Percentiles rank a stretch among this genome's conserved stretches.
Conservation (phyloP, 192 early-diverging fungal species). For the Mortierella antarctica region DNA sequence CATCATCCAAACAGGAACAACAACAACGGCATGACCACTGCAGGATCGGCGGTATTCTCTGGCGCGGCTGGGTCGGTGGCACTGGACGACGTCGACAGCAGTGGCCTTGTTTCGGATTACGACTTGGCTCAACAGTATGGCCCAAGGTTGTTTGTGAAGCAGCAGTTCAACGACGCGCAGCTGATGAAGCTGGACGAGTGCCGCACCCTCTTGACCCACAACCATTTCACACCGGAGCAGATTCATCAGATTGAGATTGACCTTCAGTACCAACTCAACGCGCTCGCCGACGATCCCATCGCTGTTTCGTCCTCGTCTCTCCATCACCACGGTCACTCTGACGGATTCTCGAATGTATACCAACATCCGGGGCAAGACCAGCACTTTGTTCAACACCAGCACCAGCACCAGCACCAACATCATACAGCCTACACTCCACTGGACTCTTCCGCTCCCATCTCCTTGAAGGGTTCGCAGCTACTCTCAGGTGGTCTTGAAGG, state of each 20-base stretch:
- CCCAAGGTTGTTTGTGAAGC: conserved; percentile 2
- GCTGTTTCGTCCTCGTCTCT: neutral
- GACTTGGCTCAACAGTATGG: neutral
- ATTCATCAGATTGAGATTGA: conserved; percentile 3
- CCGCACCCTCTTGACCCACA: neutral
- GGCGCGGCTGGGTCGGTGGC: neutral
- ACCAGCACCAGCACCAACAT: conserved; percentile 16
- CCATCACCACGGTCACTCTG: neutral
- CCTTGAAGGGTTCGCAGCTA: conserved; percentile 11
- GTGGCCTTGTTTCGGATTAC: neutral
- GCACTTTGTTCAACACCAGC: conserved; percentile 2
- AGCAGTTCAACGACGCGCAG: conserved; percentile 31
- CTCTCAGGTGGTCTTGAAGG: conserved; percentile 17
- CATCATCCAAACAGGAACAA: neutral
- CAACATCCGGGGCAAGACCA: neutral
- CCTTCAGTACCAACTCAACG: conserved; percentile 19
- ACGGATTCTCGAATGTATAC: neutral
- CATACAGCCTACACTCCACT: neutral
- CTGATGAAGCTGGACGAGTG: conserved; percentile 13
- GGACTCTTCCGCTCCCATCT: neutral
- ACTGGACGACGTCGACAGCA: neutral
- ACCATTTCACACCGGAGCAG: conserved; percentile 6
- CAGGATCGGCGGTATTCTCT: too few species aligned
- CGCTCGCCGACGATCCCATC: neutral
- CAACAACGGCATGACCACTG: neutral